A percentile compares a stretch with the other conserved stretches of the same genome.
Conservation (phyloP, 306 rosid genomes). For the Trichosanthes cucumerina region DNA sequence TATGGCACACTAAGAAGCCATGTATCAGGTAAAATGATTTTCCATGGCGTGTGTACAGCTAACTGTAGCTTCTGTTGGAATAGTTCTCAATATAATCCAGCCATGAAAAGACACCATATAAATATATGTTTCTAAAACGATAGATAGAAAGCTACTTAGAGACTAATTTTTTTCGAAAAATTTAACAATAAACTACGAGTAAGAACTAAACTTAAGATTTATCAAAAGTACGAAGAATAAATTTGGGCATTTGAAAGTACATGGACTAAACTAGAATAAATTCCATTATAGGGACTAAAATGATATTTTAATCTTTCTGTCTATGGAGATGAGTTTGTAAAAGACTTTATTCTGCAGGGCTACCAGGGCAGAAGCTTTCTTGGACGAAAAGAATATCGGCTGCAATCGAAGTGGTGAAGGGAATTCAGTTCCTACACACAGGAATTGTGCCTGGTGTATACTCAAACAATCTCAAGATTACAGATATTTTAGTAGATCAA, state of each 20-base stretch:
- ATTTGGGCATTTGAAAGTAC: too few relatives aligned
- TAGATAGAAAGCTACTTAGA: too few relatives aligned
- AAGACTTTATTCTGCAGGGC: conserved; percentile 33
- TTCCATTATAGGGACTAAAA: too few relatives aligned
- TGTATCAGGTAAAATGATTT: conserved; percentile 53
- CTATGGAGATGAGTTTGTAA: background rate
- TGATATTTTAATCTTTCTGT: too few relatives aligned
- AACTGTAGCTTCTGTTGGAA: background rate
- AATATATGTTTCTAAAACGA: too few relatives aligned
- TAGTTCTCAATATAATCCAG: background rate
- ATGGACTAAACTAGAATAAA: too few relatives aligned
- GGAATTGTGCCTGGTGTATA: conserved; percentile 86
- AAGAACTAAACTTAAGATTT: too few relatives aligned
- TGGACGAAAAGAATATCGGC: conserved; percentile 84
- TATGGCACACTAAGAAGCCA: conserved; percentile 48
- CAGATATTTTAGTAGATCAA: conserved; percentile 62
- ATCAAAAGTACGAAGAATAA: too few relatives aligned
- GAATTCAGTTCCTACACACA: conserved; percentile 88
- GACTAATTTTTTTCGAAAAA: too few relatives aligned
- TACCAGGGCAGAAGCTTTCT: conserved; percentile 43
- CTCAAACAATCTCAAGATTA: conserved; percentile 69
- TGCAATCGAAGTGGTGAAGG: conserved; percentile 75
- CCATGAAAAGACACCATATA: too few relatives aligned
- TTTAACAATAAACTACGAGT: too few relatives aligned
- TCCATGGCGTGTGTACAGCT: background rate